These are phyloP conservation scores for Aegilops bicornis DNA, from an alignment of 176 grass and related monocot genomes.

Conservation along the genomic window DNA sequence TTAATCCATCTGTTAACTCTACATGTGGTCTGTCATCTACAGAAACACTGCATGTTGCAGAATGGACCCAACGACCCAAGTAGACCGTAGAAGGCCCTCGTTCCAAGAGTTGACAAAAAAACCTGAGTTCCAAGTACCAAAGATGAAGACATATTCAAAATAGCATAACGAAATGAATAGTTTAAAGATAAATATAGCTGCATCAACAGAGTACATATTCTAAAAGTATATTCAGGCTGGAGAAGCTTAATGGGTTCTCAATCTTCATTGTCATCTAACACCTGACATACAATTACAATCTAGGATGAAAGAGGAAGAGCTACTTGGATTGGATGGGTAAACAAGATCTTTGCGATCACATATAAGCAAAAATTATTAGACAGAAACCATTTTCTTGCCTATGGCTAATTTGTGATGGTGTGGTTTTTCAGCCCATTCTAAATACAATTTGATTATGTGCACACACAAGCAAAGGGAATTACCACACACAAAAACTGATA, in stretches of 20 bases:
- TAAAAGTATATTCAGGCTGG: not conserved
- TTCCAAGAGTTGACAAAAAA: conserved; percentile 26
- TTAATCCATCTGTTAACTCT: conserved; percentile 16
- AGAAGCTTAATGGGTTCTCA: not conserved
- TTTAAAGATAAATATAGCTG: not conserved
- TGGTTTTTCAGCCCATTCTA: too few relatives aligned
- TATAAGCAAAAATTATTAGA: not conserved
- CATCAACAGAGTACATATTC: not conserved
- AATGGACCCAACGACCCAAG: not conserved
- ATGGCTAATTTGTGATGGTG: not conserved
- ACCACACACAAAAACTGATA: too few relatives aligned
- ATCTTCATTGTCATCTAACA: conserved; percentile 1
- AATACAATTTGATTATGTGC: too few relatives aligned
- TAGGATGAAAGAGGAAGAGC: not conserved
- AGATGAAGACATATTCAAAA: not conserved
- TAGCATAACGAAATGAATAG: not conserved
- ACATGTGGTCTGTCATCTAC: conserved; percentile 15
- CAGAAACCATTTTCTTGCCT: not conserved
- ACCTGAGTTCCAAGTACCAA: conserved; percentile 14
- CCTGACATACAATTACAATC: not conserved
- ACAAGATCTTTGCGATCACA: not conserved
- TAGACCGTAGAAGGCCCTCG: not conserved
- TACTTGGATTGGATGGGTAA: not conserved
- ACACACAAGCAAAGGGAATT: too few relatives aligned
- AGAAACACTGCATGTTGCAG: conserved; percentile 3